Conservation (phyloP, 345 rosid genomes). For the Laguncularia racemosa region DNA sequence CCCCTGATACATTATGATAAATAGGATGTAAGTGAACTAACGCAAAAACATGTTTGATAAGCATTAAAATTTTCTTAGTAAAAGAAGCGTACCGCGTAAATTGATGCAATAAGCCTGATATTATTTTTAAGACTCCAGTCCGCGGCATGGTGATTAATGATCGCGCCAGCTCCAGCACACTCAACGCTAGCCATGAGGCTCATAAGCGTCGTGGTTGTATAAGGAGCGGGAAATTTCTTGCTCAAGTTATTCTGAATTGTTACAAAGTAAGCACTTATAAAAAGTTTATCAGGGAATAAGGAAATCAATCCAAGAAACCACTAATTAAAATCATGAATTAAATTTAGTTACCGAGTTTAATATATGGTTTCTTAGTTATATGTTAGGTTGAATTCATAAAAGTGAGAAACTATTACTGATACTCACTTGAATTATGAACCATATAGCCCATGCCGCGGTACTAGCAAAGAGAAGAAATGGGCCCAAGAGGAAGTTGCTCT, state of each 20-base stretch:
- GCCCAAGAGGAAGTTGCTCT: constrained; percentile 50
- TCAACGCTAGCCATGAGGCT: constrained; percentile 61
- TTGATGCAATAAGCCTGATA: constrained; percentile 46
- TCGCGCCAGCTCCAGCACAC: constrained; percentile 39
- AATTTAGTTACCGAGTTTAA: too few relatives aligned
- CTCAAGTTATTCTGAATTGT: constrained; percentile 50
- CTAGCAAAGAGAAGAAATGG: constrained; percentile 53
- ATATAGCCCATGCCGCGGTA: constrained; percentile 53
- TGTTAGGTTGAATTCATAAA: too few relatives aligned
- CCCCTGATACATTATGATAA: constrained; percentile 31
- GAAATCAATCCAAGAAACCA: background rate
- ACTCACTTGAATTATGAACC: constrained; percentile 80
- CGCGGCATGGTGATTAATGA: constrained; percentile 28
- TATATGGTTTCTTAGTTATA: too few relatives aligned
- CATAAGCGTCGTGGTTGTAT: constrained; percentile 68
- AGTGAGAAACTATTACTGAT: background rate
- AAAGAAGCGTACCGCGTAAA: constrained; percentile 48
- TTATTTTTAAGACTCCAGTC: constrained; percentile 60
- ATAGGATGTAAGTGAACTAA: background rate
- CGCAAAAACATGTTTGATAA: background rate
- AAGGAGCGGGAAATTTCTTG: constrained; percentile 66
- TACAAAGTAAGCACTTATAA: background rate
- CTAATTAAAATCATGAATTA: too few relatives aligned
- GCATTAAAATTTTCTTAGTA: background rate
- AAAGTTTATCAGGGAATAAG: background rate